A percentile compares a stretch with the other conserved stretches of the same genome.
Conservation (phyloP, 805 yeast genomes). For the Candida boidinii region DNA sequence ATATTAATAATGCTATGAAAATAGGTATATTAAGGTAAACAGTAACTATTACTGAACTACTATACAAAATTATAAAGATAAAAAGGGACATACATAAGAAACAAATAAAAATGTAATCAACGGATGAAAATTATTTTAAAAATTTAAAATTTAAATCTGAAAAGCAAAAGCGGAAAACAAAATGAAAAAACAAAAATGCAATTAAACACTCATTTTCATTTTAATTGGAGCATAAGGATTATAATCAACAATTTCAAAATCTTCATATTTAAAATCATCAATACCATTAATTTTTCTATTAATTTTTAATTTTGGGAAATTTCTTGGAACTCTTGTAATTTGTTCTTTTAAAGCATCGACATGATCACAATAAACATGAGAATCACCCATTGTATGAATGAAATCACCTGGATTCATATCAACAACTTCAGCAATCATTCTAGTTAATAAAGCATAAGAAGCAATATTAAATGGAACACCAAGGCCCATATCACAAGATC, state of each 20-base stretch:
- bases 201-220: slow-evolving; percentile 94
- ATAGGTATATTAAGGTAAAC: too few species aligned
- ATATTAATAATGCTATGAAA: too few species aligned
- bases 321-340: slow-evolving; percentile 61
- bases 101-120: too few species aligned
- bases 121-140: too few species aligned
- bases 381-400: slow-evolving; percentile 92
- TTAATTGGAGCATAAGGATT: slow-evolving; percentile 77
- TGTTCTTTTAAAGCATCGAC: slow-evolving; percentile 85
- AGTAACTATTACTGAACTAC: background rate
- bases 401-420: slow-evolving; percentile 95
- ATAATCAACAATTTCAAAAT: slow-evolving; percentile 74
- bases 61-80: slow-evolving; percentile 1
- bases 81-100: background rate
- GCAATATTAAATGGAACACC: slow-evolving; percentile 99
- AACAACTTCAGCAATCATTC: slow-evolving; percentile 93
- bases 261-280: slow-evolving; percentile 85
- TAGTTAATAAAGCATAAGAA: slow-evolving; percentile 84
- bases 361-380: slow-evolving; percentile 92
- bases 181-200: too few species aligned
- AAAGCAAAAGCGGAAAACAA: background rate
- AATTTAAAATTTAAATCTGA: too few species aligned
- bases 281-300: slow-evolving; percentile 60
- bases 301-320: slow-evolving; percentile 73
- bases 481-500: slow-evolving; percentile 99